Evolutionary conservation across 2,329 filamentous ascomycete genomes (phyloP), one percentile per base, ranked within the genome.

Genomic region (Ceratocystis colombiana): DNA sequence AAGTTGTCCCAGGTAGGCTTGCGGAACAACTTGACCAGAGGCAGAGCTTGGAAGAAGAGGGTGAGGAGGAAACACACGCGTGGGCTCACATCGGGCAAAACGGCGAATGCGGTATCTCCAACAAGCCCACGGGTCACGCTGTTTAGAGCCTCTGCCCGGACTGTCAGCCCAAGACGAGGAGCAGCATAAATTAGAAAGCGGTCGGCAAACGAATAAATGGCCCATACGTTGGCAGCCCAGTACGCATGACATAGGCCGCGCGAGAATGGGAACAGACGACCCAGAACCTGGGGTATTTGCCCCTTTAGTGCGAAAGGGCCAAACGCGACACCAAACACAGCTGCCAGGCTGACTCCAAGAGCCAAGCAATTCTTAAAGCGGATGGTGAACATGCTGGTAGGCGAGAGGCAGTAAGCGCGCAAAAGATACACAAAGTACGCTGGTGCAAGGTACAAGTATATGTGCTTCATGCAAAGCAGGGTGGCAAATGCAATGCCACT

Each of bases 211-310:
- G 94, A 96, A 76, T 99, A 99, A 73, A 97, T 83, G 0, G 94
- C 93, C 94, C 94, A 99, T 1, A 96, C 79, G 71, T 99, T 99
- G 0, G 94, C 92, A 12, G 94, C 94, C 94, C 94, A 99, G 75
- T 99, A 99, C 0, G 94, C 94, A 77, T 99, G 94, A 74, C 93
- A 97, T 3, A 99, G 79, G 0, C 94, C 94, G 68, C 94, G 82
- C 0, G 91, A 91, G 75, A 99, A 99, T 0, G 94, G 94, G 72
- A 99, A 99, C 7, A 99, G 78, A 45, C 94, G 83, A 72, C 85
- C 87, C 68, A 94, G 76, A 25, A 99, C 79, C 77, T 97, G 94
- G 12, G 87, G 83, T 17, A 96, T 83, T 76, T 97, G 94, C 7
- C 84, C 85, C 84, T 87, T 88, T 68, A 86, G 80, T 3, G 82